phyloP scores from a whole-genome alignment of 2,329 filamentous ascomycete genomes.

The Cladosporium halotolerans region DNA sequence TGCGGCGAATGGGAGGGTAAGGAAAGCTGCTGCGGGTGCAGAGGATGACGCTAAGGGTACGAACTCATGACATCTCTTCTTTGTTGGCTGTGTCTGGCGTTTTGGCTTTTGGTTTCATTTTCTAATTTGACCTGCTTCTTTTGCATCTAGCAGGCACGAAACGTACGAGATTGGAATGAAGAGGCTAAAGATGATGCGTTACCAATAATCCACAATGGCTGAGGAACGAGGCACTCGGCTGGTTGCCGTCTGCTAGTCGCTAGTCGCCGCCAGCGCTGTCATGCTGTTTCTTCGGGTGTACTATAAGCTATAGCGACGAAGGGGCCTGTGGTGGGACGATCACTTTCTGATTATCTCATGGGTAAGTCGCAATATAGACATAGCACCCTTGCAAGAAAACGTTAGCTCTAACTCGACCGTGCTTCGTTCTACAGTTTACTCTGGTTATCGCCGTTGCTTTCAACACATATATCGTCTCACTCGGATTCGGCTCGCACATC shows the following conservation, averaged over 20 bases:
- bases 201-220: background rate
- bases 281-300: slow-evolving; percentile 2
- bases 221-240: slow-evolving; percentile 1
- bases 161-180: background rate
- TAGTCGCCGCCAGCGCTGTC: background rate
- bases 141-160: slow-evolving; percentile 10
- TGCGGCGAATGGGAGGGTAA: background rate
- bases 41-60: slow-evolving; percentile 1
- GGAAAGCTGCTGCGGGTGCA: background rate
- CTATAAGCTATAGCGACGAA: slow-evolving; percentile 6
- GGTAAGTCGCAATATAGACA: background rate
- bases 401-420: too few species aligned
- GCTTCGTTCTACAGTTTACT: background rate
- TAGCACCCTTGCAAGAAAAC: too few species aligned
- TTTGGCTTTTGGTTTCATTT: background rate
- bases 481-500: slow-evolving; percentile 5
- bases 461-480: slow-evolving; percentile 5
- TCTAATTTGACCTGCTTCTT: slow-evolving; percentile 6
- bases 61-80: background rate
- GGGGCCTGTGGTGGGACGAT: slow-evolving; percentile 10
- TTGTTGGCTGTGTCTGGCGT: background rate
- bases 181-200: background rate
- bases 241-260: background rate
- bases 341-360: slow-evolving; percentile 9
- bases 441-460: background rate